Conservation (phyloP, 1,284 basidiomycete genomes). For the Apiotrichum siamense region DNA sequence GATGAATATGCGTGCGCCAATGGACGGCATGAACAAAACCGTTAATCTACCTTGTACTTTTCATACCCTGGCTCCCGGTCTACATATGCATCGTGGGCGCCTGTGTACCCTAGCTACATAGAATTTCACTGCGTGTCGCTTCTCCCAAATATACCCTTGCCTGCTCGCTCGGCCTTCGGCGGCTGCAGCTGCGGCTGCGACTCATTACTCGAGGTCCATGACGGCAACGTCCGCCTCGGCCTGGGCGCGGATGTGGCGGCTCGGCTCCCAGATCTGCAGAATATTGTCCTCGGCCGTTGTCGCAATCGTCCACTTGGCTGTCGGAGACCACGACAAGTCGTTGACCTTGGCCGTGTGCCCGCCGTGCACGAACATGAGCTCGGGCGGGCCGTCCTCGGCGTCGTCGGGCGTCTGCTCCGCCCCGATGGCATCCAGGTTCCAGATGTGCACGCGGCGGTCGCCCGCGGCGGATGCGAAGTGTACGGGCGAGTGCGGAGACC, state of each 20-base stretch:
- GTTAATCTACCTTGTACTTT: neutral
- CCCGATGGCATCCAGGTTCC: constrained; percentile 91
- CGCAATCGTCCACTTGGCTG: constrained; percentile 47
- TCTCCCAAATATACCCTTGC: neutral
- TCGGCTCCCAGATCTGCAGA: constrained; percentile 48
- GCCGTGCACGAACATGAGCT: constrained; percentile 86
- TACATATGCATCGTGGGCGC: neutral
- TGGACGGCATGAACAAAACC: neutral
- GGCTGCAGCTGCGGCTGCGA: no score
- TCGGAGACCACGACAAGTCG: constrained; percentile 48
- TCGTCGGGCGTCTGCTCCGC: constrained; percentile 96
- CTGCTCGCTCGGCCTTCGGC: no score
- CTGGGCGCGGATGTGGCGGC: constrained; percentile 48
- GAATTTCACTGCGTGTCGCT: neutral
- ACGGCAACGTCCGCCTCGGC: constrained; percentile 42
- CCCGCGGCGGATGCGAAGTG: constrained; percentile 88
- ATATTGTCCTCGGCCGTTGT: constrained; percentile 53
- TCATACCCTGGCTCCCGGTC: neutral
- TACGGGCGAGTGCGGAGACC: constrained; percentile 88
- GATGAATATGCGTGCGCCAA: neutral
- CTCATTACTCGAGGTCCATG: constrained; percentile 47
- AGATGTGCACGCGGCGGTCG: constrained; percentile 88
- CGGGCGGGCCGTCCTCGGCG: constrained; percentile 91
- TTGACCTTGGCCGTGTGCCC: constrained; percentile 53
- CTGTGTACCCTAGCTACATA: neutral